Conservation (phyloP, 768 basidiomycete genomes). For the Baorangia bicolor region DNA sequence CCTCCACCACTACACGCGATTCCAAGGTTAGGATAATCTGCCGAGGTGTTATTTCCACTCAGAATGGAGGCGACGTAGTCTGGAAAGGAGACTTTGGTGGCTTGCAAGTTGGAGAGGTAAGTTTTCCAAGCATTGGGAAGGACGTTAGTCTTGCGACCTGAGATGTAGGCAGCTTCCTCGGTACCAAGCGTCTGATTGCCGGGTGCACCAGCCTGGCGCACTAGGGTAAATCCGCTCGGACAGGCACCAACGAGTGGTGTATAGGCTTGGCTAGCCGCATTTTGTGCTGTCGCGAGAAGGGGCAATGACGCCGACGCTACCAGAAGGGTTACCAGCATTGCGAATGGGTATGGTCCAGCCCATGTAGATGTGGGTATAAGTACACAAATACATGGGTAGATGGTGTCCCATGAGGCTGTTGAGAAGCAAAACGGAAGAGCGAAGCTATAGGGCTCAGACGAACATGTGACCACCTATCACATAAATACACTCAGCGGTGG, state of each 20-base stretch:
- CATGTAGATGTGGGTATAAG: background rate
- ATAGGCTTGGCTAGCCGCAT: background rate
- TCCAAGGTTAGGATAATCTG: too few species aligned
- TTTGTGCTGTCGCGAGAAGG: background rate
- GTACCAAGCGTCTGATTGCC: background rate
- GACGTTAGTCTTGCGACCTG: background rate
- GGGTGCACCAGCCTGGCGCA: background rate
- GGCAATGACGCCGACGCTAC: background rate
- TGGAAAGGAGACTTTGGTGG: background rate
- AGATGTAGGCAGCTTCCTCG: background rate
- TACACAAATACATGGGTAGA: background rate
- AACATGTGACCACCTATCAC: background rate
- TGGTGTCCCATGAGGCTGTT: background rate
- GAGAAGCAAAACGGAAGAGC: background rate
- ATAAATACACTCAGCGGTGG: background rate
- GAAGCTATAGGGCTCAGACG: background rate
- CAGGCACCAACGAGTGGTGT: background rate
- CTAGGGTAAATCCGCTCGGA: background rate
- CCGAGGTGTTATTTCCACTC: too few species aligned
- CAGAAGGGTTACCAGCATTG: background rate
- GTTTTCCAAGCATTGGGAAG: background rate
- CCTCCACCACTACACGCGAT: too few species aligned
- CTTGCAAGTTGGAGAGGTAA: background rate
- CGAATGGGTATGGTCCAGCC: background rate
- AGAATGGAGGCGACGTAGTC: too few species aligned